Percentiles rank a stretch among this genome's conserved stretches.
These are phyloP conservation scores for Allium sativum DNA, from an alignment of 106 monocot species.

Conservation along the genomic window DNA sequence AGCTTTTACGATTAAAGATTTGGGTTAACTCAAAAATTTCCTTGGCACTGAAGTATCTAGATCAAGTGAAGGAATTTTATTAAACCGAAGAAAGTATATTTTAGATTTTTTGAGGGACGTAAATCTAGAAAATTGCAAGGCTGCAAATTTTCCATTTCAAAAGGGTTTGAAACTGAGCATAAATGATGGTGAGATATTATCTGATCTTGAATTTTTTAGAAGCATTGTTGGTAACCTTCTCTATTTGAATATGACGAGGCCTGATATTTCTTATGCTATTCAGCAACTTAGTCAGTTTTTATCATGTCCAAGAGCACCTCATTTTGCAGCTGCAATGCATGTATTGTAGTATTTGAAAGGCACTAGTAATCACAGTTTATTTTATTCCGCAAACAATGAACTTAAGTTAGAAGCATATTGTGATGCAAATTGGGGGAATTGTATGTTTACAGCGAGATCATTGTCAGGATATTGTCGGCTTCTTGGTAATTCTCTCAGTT, in stretches of 20 bases:
- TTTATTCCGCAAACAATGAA: background rate
- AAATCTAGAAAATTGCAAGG: background rate
- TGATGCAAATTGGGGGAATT: background rate
- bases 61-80: background rate
- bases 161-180: background rate
- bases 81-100: background rate
- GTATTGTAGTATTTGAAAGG: background rate
- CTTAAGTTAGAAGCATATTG: background rate
- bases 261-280: background rate
- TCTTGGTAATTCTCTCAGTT: too few relatives aligned
- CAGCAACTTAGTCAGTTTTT: background rate
- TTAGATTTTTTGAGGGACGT: background rate
- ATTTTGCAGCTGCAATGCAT: background rate
- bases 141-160: background rate
- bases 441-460: too few relatives aligned
- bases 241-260: background rate
- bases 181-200: background rate
- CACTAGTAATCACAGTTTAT: background rate
- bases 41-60: background rate
- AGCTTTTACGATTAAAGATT: background rate
- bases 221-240: background rate
- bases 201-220: background rate
- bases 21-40: background rate
- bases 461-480: too few relatives aligned
- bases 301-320: background rate